These are phyloP conservation scores for Filobasidium wieringae DNA, from an alignment of 768 basidiomycete species.

Conservation along the genomic window DNA sequence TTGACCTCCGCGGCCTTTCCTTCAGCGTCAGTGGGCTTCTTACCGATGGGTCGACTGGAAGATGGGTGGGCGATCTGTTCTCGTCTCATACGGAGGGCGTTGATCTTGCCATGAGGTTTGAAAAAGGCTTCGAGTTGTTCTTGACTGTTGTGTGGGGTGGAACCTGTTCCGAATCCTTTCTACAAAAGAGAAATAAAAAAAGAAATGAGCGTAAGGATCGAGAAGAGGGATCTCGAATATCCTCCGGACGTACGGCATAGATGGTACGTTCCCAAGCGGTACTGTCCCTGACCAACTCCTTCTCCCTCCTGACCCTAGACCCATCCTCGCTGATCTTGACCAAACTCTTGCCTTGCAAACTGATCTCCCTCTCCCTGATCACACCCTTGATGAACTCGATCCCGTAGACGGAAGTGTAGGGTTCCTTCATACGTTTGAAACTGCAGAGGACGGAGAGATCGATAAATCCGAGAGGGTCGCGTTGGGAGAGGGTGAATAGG, in stretches of 20 bases:
- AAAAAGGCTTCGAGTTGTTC: constrained; percentile 68
- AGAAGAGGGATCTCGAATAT: not conserved
- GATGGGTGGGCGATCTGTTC: too few relatives aligned
- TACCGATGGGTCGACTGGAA: not conserved
- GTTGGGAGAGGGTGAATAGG: constrained; percentile 81
- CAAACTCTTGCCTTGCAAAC: not conserved
- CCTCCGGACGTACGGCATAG: constrained; percentile 45
- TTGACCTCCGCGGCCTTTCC: not conserved
- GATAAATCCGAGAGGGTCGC: constrained; percentile 73
- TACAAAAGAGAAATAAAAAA: not conserved
- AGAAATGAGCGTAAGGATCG: not conserved
- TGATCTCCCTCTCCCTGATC: not conserved
- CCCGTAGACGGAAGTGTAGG: constrained; percentile 46
- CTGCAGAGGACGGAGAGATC: constrained; percentile 72
- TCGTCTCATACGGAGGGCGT: constrained; percentile 66
- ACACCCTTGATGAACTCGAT: constrained; percentile 51
- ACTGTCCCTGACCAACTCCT: constrained; percentile 63
- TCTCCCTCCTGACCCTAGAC: constrained; percentile 59
- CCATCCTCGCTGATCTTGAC: constrained; percentile 40
- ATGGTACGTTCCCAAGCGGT: constrained; percentile 70
- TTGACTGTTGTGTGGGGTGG: constrained; percentile 44
- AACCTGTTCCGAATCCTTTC: constrained; percentile 67
- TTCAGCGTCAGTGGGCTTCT: not conserved
- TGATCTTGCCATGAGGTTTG: constrained; percentile 59
- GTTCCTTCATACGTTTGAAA: constrained; percentile 86